Evolutionary conservation across 768 basidiomycete genomes (phyloP), one percentile per base, ranked within the genome.

Genomic region (Pleurotus cornucopiae): DNA sequence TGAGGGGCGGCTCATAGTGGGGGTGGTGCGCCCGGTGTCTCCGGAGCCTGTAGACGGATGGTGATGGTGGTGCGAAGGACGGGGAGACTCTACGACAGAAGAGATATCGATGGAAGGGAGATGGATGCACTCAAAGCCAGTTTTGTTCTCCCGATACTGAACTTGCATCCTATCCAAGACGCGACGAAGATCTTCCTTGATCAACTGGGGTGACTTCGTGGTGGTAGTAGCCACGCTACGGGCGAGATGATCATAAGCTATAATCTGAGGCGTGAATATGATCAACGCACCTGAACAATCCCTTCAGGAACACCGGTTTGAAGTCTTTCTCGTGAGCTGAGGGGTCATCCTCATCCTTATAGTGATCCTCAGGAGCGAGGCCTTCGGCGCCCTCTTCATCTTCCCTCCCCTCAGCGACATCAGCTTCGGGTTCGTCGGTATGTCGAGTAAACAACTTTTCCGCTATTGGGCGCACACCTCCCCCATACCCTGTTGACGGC

Each of bases 91-190:
- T 7, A 83, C 80, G 11, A 96, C 77, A 12, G 91, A 88, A 3
- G 88, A 79, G 7, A 98, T 72, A 66, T 97, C 94, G 69, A 98
- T 98, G 25, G 92, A 94, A 0, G 96, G 96, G 26, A 91, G 71
- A 68, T 99, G 94, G 20, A 96, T 90, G 73, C 97, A 99, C 69
- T 99, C 96, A 68, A 93, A 98, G 2, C 96, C 97, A 56, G 84
- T 77, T 71, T 87, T 91, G 62, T 83, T 93, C 68, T 94, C 90
- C 40, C 93, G 83, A 67, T 97, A 94, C 69, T 94, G 92, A 30
- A 99, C 89, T 60, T 95, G 94, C 85, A 98, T 93, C 46, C 95
- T 83, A 64, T 95, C 91, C 39, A 98, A 79, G 1, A 97, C 95
- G 11, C 83, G 81, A 48, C 81, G 79, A 60, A 99, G 88, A 70